These are phyloP conservation scores for Boletus putidus DNA, from an alignment of 1,284 basidiomycete species.

Conservation along the genomic window DNA sequence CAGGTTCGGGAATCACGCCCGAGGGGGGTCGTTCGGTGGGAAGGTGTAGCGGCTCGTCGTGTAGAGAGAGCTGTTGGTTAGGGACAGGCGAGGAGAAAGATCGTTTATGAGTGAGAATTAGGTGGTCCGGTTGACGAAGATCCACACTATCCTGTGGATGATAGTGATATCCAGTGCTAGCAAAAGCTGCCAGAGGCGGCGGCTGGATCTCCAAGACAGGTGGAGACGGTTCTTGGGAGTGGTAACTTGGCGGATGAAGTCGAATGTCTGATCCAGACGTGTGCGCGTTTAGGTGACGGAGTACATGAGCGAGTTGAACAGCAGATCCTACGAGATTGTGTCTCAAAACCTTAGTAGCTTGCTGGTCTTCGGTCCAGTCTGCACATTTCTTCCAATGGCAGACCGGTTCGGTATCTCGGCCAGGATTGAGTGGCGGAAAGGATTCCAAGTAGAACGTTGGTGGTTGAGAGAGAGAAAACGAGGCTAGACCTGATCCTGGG, in stretches of 20 bases:
- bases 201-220: constrained; percentile 44
- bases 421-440: constrained; percentile 35
- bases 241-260: constrained; percentile 40
- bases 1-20: constrained; percentile 11
- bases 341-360: constrained; percentile 62
- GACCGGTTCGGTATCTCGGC: constrained; percentile 33
- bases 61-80: constrained; percentile 13
- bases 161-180: constrained; percentile 22
- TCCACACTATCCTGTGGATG: constrained; percentile 13
- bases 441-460: constrained; percentile 69
- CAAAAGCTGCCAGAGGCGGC: constrained; percentile 38
- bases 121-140: constrained; percentile 12
- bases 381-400: constrained; percentile 64
- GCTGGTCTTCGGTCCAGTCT: constrained; percentile 77
- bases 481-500: constrained; percentile 57
- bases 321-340: constrained; percentile 69
- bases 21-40: constrained; percentile 14
- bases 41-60: constrained; percentile 17
- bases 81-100: constrained; percentile 23
- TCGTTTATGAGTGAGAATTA: constrained; percentile 14
- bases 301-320: constrained; percentile 57
- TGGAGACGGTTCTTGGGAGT: constrained; percentile 31
- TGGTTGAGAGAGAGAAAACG: constrained; percentile 62
- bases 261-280: constrained; percentile 42
- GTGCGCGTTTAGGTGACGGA: constrained; percentile 50